A percentile compares a stretch with the other conserved stretches of the same genome.
Conservation (phyloP, 768 basidiomycete species). For the Exidia glandulosa region DNA sequence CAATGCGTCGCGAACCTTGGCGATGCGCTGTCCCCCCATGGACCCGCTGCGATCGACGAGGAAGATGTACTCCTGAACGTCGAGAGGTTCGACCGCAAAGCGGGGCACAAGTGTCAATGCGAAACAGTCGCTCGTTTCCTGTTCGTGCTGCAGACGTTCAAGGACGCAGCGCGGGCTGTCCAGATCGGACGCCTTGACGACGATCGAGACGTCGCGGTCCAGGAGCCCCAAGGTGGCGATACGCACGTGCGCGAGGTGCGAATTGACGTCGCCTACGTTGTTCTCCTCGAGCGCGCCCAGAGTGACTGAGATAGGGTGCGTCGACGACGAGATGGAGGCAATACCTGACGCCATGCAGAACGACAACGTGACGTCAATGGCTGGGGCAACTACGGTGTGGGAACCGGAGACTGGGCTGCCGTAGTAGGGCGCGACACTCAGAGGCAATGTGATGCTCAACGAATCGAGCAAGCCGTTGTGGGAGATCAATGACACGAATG, state of each 20-base stretch:
- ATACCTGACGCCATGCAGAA: not conserved
- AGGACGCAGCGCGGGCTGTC: constrained; percentile 43
- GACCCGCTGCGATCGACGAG: constrained; percentile 50
- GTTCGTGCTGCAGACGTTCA: not conserved
- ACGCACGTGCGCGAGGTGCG: too few relatives aligned
- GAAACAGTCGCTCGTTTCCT: constrained; percentile 21
- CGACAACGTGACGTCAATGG: not conserved
- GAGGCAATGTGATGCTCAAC: not conserved
- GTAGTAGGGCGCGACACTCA: not conserved
- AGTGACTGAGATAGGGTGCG: not conserved
- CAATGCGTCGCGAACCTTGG: constrained; percentile 20
- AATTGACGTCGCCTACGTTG: not conserved
- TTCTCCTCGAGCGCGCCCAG: not conserved
- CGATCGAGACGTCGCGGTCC: constrained; percentile 45
- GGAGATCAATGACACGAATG: not conserved
- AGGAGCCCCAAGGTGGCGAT: too few relatives aligned
- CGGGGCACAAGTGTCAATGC: constrained; percentile 39
- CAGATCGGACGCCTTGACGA: constrained; percentile 35
- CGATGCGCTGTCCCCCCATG: constrained; percentile 23
- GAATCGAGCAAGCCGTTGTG: not conserved
- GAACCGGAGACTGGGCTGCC: not conserved
- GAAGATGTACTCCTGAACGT: constrained; percentile 47
- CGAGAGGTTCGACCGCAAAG: constrained; percentile 31
- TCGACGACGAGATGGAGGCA: not conserved
- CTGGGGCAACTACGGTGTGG: not conserved